Percentiles rank a stretch among this genome's conserved stretches.
Conservation (phyloP, 306 rosid genomes). For the Gastrolobium bilobum region DNA sequence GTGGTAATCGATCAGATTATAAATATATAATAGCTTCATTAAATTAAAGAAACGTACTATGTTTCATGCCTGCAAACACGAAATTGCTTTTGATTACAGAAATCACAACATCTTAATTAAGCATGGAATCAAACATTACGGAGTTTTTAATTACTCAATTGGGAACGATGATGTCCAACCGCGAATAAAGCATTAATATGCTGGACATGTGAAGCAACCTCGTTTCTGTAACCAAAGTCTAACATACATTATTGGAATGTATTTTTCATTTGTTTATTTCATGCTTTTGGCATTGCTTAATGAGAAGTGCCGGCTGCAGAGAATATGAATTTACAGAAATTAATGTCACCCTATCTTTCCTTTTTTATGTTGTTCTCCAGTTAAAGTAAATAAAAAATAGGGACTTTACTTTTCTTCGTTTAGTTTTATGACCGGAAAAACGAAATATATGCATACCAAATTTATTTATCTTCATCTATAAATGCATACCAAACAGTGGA, state of each 20-base stretch:
- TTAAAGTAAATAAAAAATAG: too few species aligned
- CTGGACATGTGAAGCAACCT: not conserved
- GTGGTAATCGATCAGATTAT: slow-evolving; percentile 5
- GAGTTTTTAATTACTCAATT: not conserved
- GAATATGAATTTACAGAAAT: too few species aligned
- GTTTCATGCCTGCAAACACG: slow-evolving; percentile 4
- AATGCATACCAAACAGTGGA: too few species aligned
- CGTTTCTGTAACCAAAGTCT: not conserved
- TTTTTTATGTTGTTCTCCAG: too few species aligned
- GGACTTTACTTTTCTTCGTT: too few species aligned
- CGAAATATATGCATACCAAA: too few species aligned
- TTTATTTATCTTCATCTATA: too few species aligned
- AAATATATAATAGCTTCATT: not conserved
- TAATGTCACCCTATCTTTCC: too few species aligned
- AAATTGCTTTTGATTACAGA: slow-evolving; percentile 33
- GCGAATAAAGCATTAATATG: not conserved
- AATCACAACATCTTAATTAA: not conserved
- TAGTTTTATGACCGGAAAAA: too few species aligned
- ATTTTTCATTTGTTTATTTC: not conserved
- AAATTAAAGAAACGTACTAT: not conserved
- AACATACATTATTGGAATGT: not conserved
- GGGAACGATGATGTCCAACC: not conserved
- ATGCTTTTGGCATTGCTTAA: too few species aligned
- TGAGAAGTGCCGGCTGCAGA: too few species aligned
- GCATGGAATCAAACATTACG: not conserved